Evolutionary conservation across 176 grass and related monocot species (phyloP), one percentile per base, ranked within the genome.

Genomic region (Sorghum bicolor): DNA sequence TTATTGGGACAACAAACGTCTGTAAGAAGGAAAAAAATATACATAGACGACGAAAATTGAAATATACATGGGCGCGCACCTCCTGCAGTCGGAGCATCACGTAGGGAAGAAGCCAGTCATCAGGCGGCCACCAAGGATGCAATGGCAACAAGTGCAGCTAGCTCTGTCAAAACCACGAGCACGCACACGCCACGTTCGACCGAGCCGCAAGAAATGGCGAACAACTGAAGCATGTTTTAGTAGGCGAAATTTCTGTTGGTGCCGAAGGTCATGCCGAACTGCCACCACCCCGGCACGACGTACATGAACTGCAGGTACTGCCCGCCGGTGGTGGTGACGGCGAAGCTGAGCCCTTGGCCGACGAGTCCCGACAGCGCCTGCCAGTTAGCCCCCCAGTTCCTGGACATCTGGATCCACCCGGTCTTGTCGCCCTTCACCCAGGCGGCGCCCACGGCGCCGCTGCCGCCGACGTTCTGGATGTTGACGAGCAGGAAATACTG

Each of bases 311-410:
- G 15, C 2, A 97, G 5, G 26, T 82, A 77, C 43, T 90, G 85
- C 0, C 87, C 87, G 44, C 91, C 92, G 14, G 82, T 87, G 61
- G 75, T 66, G 2, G 57, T 92, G 1, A 94, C 80, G 41, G 70
- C 44, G 69, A 92, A 94, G 22, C 89, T 94, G 80, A 92, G 85
- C 6, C 32, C 61, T 62, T 97, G 94, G 0, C 75, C 45, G 29
- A 0, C 6, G 31, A 94, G 83, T 0, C n/a, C 45, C 2, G 9
- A 9, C 19, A 38, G 79, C 8, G 15, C 48, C 55, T 91, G 89
- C 83, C 86, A 94, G 40, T 91, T 94, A 5, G 89, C 92, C 3
- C 92, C 92, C 92, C 84, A 91, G 86, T 94, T 94, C 9, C 86
- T 43, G 0, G 58, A 31, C 85, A 85, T 72, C 38, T 55, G 45